phyloP scores from a whole-genome alignment of 108 stramenopile genomes.

The Cafeteria roenbergensis region DNA sequence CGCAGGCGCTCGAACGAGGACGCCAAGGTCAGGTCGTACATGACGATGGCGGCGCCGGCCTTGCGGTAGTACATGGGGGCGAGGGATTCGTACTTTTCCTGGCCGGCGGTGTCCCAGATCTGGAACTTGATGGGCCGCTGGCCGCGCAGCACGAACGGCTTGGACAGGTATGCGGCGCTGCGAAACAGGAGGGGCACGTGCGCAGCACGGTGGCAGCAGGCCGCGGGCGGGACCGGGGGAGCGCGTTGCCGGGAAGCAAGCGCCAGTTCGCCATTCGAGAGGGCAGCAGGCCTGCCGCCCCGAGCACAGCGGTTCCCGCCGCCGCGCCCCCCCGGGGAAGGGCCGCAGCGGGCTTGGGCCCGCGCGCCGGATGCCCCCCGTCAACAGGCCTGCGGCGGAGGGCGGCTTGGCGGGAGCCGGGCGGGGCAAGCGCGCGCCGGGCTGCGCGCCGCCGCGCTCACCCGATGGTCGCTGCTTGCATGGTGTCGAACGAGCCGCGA shows the following conservation, averaged over 20 bases:
- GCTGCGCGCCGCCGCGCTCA: not conserved
- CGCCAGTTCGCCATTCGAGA: not conserved
- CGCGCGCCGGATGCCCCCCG: no score
- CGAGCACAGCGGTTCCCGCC: no score
- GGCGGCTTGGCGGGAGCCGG: no score
- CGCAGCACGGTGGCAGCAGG: no score
- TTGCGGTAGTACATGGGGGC: slow-evolving; percentile 29
- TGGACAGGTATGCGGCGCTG: slow-evolving; percentile 17
- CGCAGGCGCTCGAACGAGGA: slow-evolving; percentile 17
- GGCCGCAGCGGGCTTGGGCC: no score
- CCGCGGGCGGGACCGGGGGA: no score
- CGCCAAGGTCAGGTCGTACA: slow-evolving; percentile 21
- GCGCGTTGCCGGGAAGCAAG: no score
- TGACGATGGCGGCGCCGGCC: slow-evolving; percentile 28
- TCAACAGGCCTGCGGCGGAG: no score
- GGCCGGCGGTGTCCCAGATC: slow-evolving; percentile 36
- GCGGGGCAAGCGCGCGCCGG: not conserved
- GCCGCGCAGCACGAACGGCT: not conserved
- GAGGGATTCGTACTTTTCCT: slow-evolving; percentile 31
- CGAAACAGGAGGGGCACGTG: no score
- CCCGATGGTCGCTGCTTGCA: slow-evolving; percentile 2
- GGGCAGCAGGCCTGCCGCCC: no score
- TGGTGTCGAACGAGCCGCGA: slow-evolving; percentile 10
- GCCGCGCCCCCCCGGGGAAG: no score
- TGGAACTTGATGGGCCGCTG: slow-evolving; percentile 25